Evolutionary conservation across 2,329 filamentous ascomycete genomes (phyloP).

Genomic region (Alternaria ventricosa): DNA sequence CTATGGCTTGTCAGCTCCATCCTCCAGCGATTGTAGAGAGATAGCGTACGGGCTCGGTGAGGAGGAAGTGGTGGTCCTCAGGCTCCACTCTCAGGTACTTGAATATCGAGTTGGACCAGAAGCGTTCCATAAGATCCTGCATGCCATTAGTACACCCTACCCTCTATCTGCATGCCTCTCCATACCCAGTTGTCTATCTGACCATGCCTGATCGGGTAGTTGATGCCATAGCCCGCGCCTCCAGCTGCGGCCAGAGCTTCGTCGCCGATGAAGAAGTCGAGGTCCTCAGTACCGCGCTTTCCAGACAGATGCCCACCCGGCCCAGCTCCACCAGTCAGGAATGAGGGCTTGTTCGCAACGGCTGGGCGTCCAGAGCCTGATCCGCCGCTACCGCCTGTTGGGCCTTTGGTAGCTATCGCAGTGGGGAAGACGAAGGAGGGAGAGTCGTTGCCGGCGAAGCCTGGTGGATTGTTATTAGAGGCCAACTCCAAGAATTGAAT

Average conservation of each 20-base stretch:
- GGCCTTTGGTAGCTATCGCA: constrained; percentile 93
- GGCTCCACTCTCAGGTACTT: constrained; percentile 98
- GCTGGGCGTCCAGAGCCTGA: constrained; percentile 87
- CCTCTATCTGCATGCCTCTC: not conserved
- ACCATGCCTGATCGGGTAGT: constrained; percentile 97
- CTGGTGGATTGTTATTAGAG: constrained; percentile 59
- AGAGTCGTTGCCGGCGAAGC: constrained; percentile 98
- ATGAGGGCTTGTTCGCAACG: constrained; percentile 93
- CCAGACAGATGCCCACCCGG: constrained; percentile 80
- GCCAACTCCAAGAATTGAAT: not conserved
- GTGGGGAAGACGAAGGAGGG: constrained; percentile 99
- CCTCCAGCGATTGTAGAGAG: not conserved
- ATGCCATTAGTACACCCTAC: constrained; percentile 17
- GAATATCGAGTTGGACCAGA: constrained; percentile 99
- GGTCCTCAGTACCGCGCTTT: constrained; percentile 95
- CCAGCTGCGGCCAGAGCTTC: constrained; percentile 84
- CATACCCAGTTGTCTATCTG: constrained; percentile 98
- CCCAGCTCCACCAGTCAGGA: constrained; percentile 88
- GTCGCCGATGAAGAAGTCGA: constrained; percentile 99
- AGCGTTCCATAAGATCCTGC: constrained; percentile 98
- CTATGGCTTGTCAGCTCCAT: constrained; percentile 55
- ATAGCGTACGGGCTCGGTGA: constrained; percentile 85
- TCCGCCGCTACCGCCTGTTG: constrained; percentile 71
- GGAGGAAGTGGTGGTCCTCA: constrained; percentile 97
- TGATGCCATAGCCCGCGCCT: constrained; percentile 91